Evolutionary conservation across 495 filamentous ascomycete species (phyloP).

Genomic region (Penicillium bovifimosum): DNA sequence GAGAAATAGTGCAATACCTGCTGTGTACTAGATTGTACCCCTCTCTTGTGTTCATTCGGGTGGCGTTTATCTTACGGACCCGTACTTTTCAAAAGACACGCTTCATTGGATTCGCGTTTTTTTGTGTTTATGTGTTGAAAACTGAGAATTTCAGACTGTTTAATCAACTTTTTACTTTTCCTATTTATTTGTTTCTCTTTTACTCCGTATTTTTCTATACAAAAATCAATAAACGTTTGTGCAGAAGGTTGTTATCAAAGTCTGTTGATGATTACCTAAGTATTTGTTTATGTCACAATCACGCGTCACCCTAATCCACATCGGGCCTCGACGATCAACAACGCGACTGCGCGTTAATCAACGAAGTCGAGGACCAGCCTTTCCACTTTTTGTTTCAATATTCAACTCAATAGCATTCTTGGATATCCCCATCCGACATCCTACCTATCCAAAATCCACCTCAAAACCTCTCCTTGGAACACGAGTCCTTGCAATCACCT

Average conservation of each 20-base stretch:
- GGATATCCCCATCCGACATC: conserved; percentile 3
- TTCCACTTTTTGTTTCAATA: conserved; percentile 6
- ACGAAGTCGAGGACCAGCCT: not conserved
- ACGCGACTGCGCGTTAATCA: conserved; percentile 30
- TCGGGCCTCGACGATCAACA: conserved; percentile 26
- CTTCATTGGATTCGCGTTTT: too few species aligned
- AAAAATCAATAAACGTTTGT: too few species aligned
- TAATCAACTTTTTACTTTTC: not conserved
- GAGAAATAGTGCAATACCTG: not conserved
- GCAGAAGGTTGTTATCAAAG: too few species aligned
- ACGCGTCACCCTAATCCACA: conserved; percentile 27
- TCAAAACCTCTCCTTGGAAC: not conserved
- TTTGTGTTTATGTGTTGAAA: too few species aligned
- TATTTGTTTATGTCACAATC: conserved; percentile 30
- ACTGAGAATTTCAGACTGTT: too few species aligned
- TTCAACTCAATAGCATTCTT: conserved; percentile 6
- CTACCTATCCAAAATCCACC: not conserved
- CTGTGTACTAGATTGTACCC: not conserved
- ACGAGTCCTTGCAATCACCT: not conserved
- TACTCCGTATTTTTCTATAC: not conserved
- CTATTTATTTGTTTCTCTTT: not conserved
- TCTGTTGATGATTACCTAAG: conserved; percentile 14
- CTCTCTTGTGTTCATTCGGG: conserved; percentile 1
- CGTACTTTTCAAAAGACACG: not conserved
- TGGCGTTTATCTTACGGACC: not conserved